These are phyloP conservation scores for Picea abies DNA, from an alignment of 83 land plant species.

Conservation along the genomic window DNA sequence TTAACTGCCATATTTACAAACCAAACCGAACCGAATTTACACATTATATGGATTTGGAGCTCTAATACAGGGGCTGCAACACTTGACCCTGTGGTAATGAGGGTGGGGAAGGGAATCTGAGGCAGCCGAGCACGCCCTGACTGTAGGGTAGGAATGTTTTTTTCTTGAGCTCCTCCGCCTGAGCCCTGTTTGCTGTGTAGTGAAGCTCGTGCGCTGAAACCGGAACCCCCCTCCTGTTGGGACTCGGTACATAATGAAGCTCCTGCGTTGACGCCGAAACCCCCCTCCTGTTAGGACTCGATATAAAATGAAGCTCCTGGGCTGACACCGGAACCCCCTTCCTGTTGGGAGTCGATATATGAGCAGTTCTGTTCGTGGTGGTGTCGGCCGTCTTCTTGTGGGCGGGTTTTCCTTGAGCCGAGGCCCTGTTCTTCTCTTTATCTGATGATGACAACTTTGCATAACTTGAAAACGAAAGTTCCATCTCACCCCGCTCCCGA, in stretches of 20 bases:
- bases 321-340: background rate
- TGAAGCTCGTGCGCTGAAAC: too few relatives aligned
- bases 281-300: background rate
- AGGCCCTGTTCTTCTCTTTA: conserved; percentile 1
- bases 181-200: too few relatives aligned
- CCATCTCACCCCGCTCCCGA: conserved; percentile 4
- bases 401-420: conserved; percentile 10
- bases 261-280: too few relatives aligned
- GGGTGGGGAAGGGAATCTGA: conserved; percentile 45
- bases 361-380: too few relatives aligned
- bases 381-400: background rate
- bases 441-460: conserved; percentile 6
- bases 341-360: background rate
- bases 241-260: too few relatives aligned
- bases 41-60: too few relatives aligned
- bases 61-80: too few relatives aligned
- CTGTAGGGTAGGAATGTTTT: conserved; percentile 50
- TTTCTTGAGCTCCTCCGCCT: too few relatives aligned
- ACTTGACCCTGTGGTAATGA: too few relatives aligned
- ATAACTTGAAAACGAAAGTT: background rate
- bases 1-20: too few relatives aligned
- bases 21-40: too few relatives aligned
- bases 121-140: conserved; percentile 51
- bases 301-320: background rate
- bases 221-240: too few relatives aligned